phyloP scores from a whole-genome alignment of 2,329 filamentous ascomycete species.

The Fusarium floridanum region DNA sequence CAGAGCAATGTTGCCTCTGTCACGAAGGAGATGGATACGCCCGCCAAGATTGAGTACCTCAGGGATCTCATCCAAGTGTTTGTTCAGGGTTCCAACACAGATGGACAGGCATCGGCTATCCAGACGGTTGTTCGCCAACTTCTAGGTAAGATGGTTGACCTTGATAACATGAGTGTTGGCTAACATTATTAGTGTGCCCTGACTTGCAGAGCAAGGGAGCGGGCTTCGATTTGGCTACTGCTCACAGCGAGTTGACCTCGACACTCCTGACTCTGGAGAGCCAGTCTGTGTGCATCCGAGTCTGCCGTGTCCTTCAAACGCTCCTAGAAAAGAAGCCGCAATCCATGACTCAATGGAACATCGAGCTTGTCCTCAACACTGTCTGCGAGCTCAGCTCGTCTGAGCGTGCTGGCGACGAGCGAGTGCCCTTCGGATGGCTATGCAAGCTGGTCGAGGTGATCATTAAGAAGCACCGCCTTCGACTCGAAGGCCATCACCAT shows the following conservation, averaged over 20 bases:
- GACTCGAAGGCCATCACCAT: constrained; percentile 73
- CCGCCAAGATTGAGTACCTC: constrained; percentile 55
- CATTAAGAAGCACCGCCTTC: constrained; percentile 70
- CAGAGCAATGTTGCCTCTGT: constrained; percentile 50
- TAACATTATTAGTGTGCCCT: constrained; percentile 42
- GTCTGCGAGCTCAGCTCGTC: constrained; percentile 54
- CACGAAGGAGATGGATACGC: constrained; percentile 49
- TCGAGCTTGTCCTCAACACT: constrained; percentile 65
- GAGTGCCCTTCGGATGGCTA: constrained; percentile 59
- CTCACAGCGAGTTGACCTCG: constrained; percentile 58
- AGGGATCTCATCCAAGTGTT: constrained; percentile 53
- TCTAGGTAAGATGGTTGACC: constrained; percentile 48
- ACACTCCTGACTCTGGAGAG: constrained; percentile 48
- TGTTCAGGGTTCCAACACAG: constrained; percentile 46
- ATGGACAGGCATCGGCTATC: constrained; percentile 60
- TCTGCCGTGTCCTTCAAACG: constrained; percentile 57
- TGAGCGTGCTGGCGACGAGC: constrained; percentile 43
- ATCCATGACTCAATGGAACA: constrained; percentile 69
- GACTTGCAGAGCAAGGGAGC: constrained; percentile 46
- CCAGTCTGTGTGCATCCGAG: constrained; percentile 52
- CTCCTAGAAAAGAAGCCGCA: constrained; percentile 65
- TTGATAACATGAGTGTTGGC: neutral
- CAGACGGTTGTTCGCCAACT: constrained; percentile 57
- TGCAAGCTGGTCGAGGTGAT: constrained; percentile 68
- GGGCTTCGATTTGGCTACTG: constrained; percentile 55